Conservation (phyloP, 2,329 filamentous ascomycete genomes). For the Hypoxylon sp. region DNA sequence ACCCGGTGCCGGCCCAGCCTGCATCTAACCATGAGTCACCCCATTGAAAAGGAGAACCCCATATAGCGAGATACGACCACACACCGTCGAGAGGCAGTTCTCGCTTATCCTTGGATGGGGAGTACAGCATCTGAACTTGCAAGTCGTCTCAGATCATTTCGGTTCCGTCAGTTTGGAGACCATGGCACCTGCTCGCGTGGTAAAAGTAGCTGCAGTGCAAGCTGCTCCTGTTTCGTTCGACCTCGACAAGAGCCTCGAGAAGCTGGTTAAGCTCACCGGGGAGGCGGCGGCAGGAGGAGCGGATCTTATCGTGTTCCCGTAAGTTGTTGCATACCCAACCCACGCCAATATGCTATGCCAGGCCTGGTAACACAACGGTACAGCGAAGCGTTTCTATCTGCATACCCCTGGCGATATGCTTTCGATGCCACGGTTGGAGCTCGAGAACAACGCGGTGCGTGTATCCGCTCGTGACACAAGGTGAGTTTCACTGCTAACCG, state of each 20-base stretch:
- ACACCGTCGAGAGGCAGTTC: constrained; percentile 1
- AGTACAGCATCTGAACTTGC: constrained; percentile 4
- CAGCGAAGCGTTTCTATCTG: constrained; percentile 52
- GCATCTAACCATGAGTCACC: constrained; percentile 5
- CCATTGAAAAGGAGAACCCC: background rate
- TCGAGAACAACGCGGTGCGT: constrained; percentile 49
- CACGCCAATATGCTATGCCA: constrained; percentile 11
- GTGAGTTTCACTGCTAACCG: constrained; percentile 12
- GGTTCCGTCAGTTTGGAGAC: constrained; percentile 15
- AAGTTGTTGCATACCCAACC: constrained; percentile 32
- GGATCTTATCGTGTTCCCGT: constrained; percentile 53
- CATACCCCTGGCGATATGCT: constrained; percentile 53
- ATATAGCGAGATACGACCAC: constrained; percentile 9
- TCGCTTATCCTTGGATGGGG: constrained; percentile 7
- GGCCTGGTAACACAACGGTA: constrained; percentile 10
- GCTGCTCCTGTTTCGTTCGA: constrained; percentile 52
- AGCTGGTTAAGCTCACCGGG: constrained; percentile 45
- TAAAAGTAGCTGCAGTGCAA: constrained; percentile 52
- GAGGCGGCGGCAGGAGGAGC: constrained; percentile 49
- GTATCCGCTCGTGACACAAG: background rate
- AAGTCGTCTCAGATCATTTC: constrained; percentile 12
- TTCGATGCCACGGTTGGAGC: constrained; percentile 54
- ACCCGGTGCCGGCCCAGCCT: constrained; percentile 26
- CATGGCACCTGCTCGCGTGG: constrained; percentile 34
- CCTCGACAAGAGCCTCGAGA: constrained; percentile 48